Base-by-base conservation (phyloP, 441 rosid species). In the Kokia cookei region DNA sequence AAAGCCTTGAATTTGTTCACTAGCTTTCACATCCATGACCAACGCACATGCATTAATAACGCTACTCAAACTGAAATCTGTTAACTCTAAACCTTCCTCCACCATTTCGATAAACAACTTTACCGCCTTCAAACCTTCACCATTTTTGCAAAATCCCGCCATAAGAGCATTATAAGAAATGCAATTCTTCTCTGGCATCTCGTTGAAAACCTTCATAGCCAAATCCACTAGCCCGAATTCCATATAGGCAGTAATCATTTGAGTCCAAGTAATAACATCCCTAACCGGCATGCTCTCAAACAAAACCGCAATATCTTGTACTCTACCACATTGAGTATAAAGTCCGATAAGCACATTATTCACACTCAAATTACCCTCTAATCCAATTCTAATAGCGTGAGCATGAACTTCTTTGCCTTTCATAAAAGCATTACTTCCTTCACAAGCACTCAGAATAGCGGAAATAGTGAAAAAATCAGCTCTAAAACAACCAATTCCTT, bases 1-100 rank as follows among this genome's bases (percentile, higher is more conserved):
- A 77, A 91, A 88, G 32, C 91, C 98, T 22, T 92, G 97, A 75
- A 94, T 71, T 83, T 94, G 97, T 75, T 83, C 85, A 48, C 97
- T 86, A 43, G 84, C 58, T 75, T 79, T 83, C 47, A 47, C 70
- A 14, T 81, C 74, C 66, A 64, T 65, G 53, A 86, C 80, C 79
- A 89, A 78, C 35, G 93, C 89, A 80, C 97, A 90, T 48, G 97
- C 97, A 37, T 76, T 86, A 55, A 85, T 75, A 19, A 84, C 82
- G 26, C 91, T 87, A 19, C 89, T 89, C 80, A 91, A 82, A 79
- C 89, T 84, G 77, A 85, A 86, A 63, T 90, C 96, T 29, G 94
- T 82, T 75, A 91, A 69, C 76, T 77, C 93, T 71, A 84, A 59
- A 72, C 95, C 88, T 37, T 45, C 79, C 68, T 76, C 82, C 59